These are phyloP conservation scores for Suhomyces terraborum DNA, from an alignment of 1,139 yeast genomes.

Conservation along the genomic window DNA sequence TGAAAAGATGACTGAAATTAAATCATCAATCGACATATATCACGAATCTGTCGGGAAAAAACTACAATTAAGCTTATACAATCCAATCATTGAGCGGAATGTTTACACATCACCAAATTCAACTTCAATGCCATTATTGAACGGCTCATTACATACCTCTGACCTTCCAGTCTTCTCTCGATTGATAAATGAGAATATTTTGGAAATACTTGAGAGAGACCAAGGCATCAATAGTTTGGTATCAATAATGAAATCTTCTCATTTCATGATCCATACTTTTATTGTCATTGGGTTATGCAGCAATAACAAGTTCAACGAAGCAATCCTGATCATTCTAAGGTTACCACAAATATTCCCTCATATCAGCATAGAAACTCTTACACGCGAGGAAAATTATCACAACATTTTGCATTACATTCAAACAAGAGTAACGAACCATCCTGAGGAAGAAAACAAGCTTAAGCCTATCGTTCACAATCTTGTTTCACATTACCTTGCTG, in stretches of 20 bases:
- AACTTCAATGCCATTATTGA: constrained; percentile 27
- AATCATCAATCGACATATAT: constrained; percentile 21
- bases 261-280: constrained; percentile 29
- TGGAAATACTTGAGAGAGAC: constrained; percentile 16
- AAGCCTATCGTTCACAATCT: background rate
- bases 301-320: constrained; percentile 27
- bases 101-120: constrained; percentile 27
- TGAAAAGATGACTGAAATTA: constrained; percentile 15
- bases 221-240: constrained; percentile 18
- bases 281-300: constrained; percentile 33
- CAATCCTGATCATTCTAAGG: constrained; percentile 27
- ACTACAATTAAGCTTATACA: constrained; percentile 20
- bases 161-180: constrained; percentile 37
- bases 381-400: constrained; percentile 25
- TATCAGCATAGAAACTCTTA: constrained; percentile 13
- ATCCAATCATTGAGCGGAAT: constrained; percentile 34
- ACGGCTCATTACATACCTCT: constrained; percentile 27
- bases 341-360: constrained; percentile 22
- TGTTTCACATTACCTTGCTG: constrained; percentile 6
- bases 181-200: constrained; percentile 24
- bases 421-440: background rate
- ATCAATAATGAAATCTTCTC: constrained; percentile 26
- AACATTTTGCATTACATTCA: constrained; percentile 17
- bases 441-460: background rate
- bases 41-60: constrained; percentile 23